Conservation (phyloP, 768 basidiomycete genomes). For the Boletus insuetus region DNA sequence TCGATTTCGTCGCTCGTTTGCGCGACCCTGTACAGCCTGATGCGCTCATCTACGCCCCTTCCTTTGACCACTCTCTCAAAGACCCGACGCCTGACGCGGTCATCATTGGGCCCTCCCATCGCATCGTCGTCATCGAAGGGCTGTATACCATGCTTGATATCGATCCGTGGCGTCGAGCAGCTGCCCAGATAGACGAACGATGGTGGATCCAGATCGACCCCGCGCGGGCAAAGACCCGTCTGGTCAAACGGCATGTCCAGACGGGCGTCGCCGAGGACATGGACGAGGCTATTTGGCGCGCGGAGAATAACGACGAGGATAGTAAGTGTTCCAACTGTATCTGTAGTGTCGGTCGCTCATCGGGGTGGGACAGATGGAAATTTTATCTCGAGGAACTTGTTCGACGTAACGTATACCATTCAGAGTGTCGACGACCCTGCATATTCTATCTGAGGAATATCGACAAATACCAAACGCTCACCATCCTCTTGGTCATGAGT, state of each 20-base stretch:
- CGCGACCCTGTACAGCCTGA: slow-evolving; percentile 24
- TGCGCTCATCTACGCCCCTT: slow-evolving; percentile 59
- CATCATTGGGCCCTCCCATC: slow-evolving; percentile 57
- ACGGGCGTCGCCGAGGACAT: slow-evolving; percentile 69
- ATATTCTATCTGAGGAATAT: not conserved
- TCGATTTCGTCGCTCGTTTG: slow-evolving; percentile 60
- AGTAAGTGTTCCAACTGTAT: slow-evolving; percentile 43
- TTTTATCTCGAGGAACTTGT: slow-evolving; percentile 39
- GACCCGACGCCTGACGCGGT: slow-evolving; percentile 70
- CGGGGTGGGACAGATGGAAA: slow-evolving; percentile 38
- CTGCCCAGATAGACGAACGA: slow-evolving; percentile 67
- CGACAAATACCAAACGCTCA: too few relatives aligned
- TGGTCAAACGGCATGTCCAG: slow-evolving; percentile 71
- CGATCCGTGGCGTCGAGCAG: slow-evolving; percentile 69
- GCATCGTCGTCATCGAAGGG: slow-evolving; percentile 85
- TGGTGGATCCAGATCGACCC: slow-evolving; percentile 68
- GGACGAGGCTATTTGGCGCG: slow-evolving; percentile 66
- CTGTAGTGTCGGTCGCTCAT: not conserved
- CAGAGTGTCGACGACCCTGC: slow-evolving; percentile 41
- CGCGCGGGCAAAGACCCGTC: slow-evolving; percentile 52
- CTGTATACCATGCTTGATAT: slow-evolving; percentile 80
- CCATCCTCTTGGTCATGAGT: too few relatives aligned
- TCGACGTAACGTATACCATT: slow-evolving; percentile 40
- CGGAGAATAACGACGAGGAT: slow-evolving; percentile 75
- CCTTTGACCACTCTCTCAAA: slow-evolving; percentile 85